Evolutionary conservation across 371 early-diverging fungal genomes (phyloP), one percentile per base, ranked within the genome.

Genomic region (Vairimorpha apis): DNA sequence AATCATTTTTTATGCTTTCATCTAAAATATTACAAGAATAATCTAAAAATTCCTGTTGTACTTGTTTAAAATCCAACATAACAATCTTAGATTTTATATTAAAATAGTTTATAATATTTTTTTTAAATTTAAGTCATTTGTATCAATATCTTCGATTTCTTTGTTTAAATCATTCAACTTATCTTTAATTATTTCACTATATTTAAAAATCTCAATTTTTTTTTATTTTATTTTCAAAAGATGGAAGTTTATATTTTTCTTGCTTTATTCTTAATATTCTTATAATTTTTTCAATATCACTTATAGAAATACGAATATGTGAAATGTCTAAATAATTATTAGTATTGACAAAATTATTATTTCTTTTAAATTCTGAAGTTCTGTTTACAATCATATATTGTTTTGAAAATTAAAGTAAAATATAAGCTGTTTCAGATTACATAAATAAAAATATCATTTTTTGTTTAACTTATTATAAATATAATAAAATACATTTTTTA

Each of bases 211-310:
- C 32, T 77, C 77, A 5, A 43, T n/a, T 71, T 21, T 41, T 51
- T 55, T 72, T 55, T 14, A n/a, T 67, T 65, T 47, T 62, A 8
- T 45, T 23, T 25, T 29, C 33, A 65, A 77, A 77, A 37, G 62
- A 60, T 0, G 77, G 77, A 37, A 77, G 67, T 16, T 60, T 43
- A n/a, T 72, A 70, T 25, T 47, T 63, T 33, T 72, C 73, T 32
- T 67, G 73, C 18, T 55, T 47, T 12, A 76, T 47, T 18, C 62
- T 14, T 10, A 76, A 37, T 16, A 47, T 45, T 7, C 30, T 59
- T 35, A 73, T 73, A 37, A 27, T 45, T 41, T 45, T 29, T 5
- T 35, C 38, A 12, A 55, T 59, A 5, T 65, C 63, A 16, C 18
- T 29, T 16, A 73, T 30, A 23, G n/a, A 58, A 16, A 1, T 41